Evolutionary conservation across 345 rosid genomes (phyloP), one percentile per base, ranked within the genome.

Genomic region (Raphanus raphanistrum): DNA sequence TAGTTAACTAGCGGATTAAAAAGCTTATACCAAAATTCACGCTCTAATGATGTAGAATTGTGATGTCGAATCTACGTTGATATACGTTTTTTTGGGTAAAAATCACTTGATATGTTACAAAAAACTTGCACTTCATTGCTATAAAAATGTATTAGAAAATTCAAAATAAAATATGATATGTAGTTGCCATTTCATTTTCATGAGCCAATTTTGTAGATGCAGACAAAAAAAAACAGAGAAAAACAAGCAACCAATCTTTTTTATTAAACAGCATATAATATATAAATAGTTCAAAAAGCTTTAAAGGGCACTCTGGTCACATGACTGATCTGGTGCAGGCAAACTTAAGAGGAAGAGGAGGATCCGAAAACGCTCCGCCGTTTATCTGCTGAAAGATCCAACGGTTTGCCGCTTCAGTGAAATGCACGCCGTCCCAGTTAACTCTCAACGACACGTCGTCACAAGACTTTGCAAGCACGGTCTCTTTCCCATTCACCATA

Each of bases 341-440:
- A 84, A 83, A 68, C 50, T 63, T 72, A 21, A 84, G 29, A 5
- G 90, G 86, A 84, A 82, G 41, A 2, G 86, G 86, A 41, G 90
- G 93, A 72, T 88, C 87, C 0, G 90, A 84, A 80, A 74, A 85
- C 16, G 81, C 72, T 15, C 94, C 90, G 61, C 75, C 66, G 33
- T 72, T 74, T 11, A 89, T 67, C 58, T 83, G 82, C 8, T 80
- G 9, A 64, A 82, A 87, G 8, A 88, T 71, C 89, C 91, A 87
- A 73, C 73, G 82, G 54, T 92, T 88, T 70, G 94, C 91, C 32
- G 90, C 87, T 28, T 89, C 91, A 0, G 92, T 89, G 82, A 83
- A 88, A 81, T 92, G 96, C 11, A 81, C 33, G 1, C 96, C 96
- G 76, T 92, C 98, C 94, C 96, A 90, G 32, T 64, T 89, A 13